Evolutionary conservation across 202 grass and related monocot genomes (phyloP), one percentile per base, ranked within the genome.

Genomic region (Panicum hallii): DNA sequence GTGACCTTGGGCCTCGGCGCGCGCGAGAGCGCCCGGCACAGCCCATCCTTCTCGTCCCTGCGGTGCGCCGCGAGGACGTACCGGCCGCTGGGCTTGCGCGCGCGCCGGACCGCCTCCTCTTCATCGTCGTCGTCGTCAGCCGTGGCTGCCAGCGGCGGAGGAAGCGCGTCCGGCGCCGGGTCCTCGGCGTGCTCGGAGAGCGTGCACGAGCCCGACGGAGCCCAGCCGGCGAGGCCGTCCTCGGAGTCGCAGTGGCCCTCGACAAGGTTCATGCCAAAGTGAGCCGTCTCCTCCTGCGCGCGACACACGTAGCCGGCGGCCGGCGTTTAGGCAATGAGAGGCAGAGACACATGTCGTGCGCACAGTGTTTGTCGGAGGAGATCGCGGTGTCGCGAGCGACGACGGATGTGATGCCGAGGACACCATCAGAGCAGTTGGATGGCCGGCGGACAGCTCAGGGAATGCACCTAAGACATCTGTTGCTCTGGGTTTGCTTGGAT

Each of bases 161-260:
- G 40, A 0, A 57, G 11, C 63, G 46, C 23, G 44, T 60, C 44
- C n/a, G 86, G 80, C 0, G 77, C 41, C 45, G 68, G 15, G 19
- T 89, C 90, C 20, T 79, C 93, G 50, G 70, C 49, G 48, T 71
- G 72, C 26, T 67, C 47, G 32, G 77, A 70, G 22, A 94, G 88
- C 52, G 44, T 88, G 70, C 79, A 90, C 14, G 85, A 17, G 54
- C 93, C 93, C 2, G 84, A 19, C 36, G 93, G 45, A 7, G 72
- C 70, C 93, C 93, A 94, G 0, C 90, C 70, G 67, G 69, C 70
- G 5, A 94, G 80, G 7, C 79, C 82, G 63, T 22, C n/a, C 34
- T 11, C 32, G 14, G 73, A 56, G 46, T 15, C 38, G 76, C 63
- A 52, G 45, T 22, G 44, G 69, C 23, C 26, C 34, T 85, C 50